A percentile compares a stretch with the other conserved stretches of the same genome.
phyloP scores from a whole-genome alignment of 495 filamentous ascomycete genomes.

The Astrothelium subdiscretum region DNA sequence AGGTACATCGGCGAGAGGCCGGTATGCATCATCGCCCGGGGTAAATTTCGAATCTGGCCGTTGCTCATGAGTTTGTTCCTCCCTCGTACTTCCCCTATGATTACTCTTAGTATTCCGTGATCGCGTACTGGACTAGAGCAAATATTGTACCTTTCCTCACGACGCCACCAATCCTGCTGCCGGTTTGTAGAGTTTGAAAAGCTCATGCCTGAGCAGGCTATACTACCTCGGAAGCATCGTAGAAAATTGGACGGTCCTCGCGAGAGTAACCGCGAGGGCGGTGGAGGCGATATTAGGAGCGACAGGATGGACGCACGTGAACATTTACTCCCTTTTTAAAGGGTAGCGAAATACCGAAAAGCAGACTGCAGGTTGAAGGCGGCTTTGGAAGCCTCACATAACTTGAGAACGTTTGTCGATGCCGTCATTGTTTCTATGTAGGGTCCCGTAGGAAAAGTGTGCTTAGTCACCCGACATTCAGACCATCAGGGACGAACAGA shows the following conservation, averaged over 20 bases:
- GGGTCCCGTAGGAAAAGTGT: too few species aligned
- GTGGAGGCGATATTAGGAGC: constrained; percentile 12
- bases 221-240: constrained; percentile 19
- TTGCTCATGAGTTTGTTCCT: neutral
- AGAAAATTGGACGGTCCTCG: constrained; percentile 16
- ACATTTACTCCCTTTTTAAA: neutral
- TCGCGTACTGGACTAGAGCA: too few species aligned
- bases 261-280: constrained; percentile 18
- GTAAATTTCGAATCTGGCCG: neutral
- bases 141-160: neutral
- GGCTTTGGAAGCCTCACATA: neutral
- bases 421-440: neutral
- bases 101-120: neutral
- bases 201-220: constrained; percentile 17
- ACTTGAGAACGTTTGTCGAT: neutral
- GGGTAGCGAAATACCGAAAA: neutral
- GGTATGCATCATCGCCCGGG: neutral
- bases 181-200: constrained; percentile 5
- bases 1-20: constrained; percentile 4
- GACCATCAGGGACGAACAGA: too few species aligned
- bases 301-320: constrained; percentile 10
- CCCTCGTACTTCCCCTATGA: neutral
- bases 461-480: neutral
- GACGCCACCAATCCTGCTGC: constrained; percentile 6
- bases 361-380: neutral